Conservation (phyloP, 371 early-diverging fungal species). For the Amoeboaphelidium protococcarum region DNA sequence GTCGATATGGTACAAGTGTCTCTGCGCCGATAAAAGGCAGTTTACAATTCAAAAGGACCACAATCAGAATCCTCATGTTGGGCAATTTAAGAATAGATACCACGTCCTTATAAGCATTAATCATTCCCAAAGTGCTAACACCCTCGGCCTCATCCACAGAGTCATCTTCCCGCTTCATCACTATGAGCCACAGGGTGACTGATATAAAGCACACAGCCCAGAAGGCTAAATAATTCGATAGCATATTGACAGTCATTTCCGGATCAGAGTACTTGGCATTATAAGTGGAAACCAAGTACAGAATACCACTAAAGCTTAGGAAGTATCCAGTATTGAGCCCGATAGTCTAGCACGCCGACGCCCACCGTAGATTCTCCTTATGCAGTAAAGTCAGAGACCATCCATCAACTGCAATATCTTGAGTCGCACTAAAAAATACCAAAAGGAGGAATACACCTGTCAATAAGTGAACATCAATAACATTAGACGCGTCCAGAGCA, state of each 20-base stretch:
- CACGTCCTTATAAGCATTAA: slow-evolving; percentile 26
- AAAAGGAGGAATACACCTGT: slow-evolving; percentile 40
- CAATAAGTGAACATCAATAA: slow-evolving; percentile 29
- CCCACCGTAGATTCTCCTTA: slow-evolving; percentile 19
- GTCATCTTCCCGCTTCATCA: too few relatives aligned
- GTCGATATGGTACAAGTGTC: slow-evolving; percentile 65
- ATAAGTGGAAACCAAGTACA: slow-evolving; percentile 75
- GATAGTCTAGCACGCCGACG: slow-evolving; percentile 83
- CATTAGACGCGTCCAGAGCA: slow-evolving; percentile 2
- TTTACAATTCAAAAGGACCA: slow-evolving; percentile 52
- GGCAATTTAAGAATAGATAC: slow-evolving; percentile 39
- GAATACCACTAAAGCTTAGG: slow-evolving; percentile 76
- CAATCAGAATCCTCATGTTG: slow-evolving; percentile 55
- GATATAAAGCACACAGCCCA: too few relatives aligned
- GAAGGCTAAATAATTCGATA: too few relatives aligned
- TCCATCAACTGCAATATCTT: slow-evolving; percentile 93
- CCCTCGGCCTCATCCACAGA: background rate
- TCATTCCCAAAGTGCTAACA: slow-evolving; percentile 4
- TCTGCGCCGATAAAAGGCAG: slow-evolving; percentile 87
- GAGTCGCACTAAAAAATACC: slow-evolving; percentile 84
- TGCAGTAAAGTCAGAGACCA: slow-evolving; percentile 1
- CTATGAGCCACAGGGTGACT: too few relatives aligned
- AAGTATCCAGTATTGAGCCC: slow-evolving; percentile 82
- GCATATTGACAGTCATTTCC: too few relatives aligned
- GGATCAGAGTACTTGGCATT: slow-evolving; percentile 25